Evolutionary conservation across 805 yeast species (phyloP).

Genomic region (Saccharomyces mikatae): DNA sequence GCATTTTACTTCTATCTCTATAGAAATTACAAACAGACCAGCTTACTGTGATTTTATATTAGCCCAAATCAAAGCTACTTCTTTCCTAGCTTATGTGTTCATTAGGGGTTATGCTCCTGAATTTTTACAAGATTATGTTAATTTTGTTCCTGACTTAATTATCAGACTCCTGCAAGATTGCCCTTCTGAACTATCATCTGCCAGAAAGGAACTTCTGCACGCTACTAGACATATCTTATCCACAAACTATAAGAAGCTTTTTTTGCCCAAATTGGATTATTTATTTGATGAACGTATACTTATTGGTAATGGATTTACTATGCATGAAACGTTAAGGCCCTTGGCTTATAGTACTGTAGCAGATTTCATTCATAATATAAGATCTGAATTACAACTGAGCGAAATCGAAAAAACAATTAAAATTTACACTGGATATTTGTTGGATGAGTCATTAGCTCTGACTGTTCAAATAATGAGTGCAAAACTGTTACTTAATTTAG

Average conservation of each 20-base stretch:
- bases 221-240: conserved; percentile 93
- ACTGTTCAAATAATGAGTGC: conserved; percentile 97
- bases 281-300: conserved; percentile 80
- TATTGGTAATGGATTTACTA: conserved; percentile 88
- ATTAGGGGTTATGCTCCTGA: conserved; percentile 75
- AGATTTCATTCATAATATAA: conserved; percentile 86
- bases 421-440: conserved; percentile 70
- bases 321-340: conserved; percentile 83
- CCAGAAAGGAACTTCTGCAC: conserved; percentile 85
- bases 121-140: conserved; percentile 46
- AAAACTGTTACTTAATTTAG: conserved; percentile 74
- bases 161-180: conserved; percentile 86
- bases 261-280: conserved; percentile 77
- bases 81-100: conserved; percentile 85
- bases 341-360: conserved; percentile 93
- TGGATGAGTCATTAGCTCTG: conserved; percentile 73
- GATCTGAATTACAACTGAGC: conserved; percentile 69
- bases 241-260: conserved; percentile 74
- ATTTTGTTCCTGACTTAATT: conserved; percentile 76
- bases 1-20: conserved; percentile 62
- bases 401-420: conserved; percentile 84
- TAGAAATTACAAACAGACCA: conserved; percentile 64
- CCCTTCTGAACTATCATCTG: conserved; percentile 85
- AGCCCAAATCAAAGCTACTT: conserved; percentile 93
- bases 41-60: conserved; percentile 82